These are phyloP conservation scores for Phellopilus nigrolimitatus DNA, from an alignment of 1,284 basidiomycete genomes.

Conservation along the genomic window DNA sequence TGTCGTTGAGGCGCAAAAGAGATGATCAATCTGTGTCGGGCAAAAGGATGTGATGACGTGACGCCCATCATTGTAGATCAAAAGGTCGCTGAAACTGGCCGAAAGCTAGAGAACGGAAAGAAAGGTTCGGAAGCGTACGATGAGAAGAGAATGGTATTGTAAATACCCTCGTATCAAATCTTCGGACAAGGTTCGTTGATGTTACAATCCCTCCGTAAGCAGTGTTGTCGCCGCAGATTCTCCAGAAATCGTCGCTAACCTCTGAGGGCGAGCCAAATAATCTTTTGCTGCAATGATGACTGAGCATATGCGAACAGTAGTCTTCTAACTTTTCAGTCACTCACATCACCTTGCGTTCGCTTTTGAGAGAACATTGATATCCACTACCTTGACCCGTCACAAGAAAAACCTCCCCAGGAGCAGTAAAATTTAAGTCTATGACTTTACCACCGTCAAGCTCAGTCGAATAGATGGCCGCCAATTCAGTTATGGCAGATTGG, in stretches of 20 bases:
- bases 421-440: constrained; percentile 22
- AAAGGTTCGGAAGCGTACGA: neutral
- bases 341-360: constrained; percentile 17
- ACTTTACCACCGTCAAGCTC: constrained; percentile 20
- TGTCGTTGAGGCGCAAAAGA: constrained; percentile 48
- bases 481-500: constrained; percentile 12
- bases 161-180: constrained; percentile 17
- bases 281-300: neutral
- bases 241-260: constrained; percentile 32
- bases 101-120: neutral
- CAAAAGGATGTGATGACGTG: constrained; percentile 22
- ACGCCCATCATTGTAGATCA: constrained; percentile 28
- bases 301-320: neutral
- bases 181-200: constrained; percentile 8
- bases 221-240: constrained; percentile 6
- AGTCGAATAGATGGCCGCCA: constrained; percentile 15
- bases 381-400: constrained; percentile 23
- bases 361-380: constrained; percentile 16
- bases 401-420: constrained; percentile 19
- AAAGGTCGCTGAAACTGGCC: constrained; percentile 31
- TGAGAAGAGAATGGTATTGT: neutral
- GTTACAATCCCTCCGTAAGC: constrained; percentile 6
- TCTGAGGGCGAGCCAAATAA: constrained; percentile 3
- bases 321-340: constrained; percentile 7
- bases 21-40: constrained; percentile 4